Conservation (phyloP, 345 rosid species). For the Arabidopsis arenosa region DNA sequence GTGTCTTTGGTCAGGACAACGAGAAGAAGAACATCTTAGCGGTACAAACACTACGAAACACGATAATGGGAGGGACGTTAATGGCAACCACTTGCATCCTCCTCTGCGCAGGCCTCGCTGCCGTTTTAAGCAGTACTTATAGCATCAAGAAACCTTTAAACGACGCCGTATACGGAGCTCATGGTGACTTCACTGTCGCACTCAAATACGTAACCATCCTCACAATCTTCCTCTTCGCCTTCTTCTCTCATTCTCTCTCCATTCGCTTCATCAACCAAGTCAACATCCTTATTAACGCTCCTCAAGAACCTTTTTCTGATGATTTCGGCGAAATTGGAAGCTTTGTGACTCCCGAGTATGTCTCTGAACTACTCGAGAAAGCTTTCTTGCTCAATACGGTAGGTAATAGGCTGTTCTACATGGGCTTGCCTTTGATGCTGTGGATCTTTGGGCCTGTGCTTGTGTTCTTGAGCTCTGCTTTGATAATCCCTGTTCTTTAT, state of each 20-base stretch:
- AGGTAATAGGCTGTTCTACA: constrained; percentile 87
- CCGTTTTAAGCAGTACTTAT: constrained; percentile 93
- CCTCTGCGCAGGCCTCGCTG: constrained; percentile 79
- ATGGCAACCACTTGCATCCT: constrained; percentile 98
- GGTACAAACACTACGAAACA: constrained; percentile 84
- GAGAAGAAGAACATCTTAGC: constrained; percentile 95
- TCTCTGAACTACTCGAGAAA: constrained; percentile 64
- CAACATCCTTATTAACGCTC: constrained; percentile 74
- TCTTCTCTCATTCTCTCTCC: constrained; percentile 82
- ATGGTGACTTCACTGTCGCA: constrained; percentile 86
- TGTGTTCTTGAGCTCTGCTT: constrained; percentile 63
- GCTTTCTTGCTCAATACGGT: constrained; percentile 73
- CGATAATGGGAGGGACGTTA: constrained; percentile 90
- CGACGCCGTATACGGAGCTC: constrained; percentile 78
- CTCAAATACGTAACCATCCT: constrained; percentile 80
- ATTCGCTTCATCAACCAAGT: constrained; percentile 88
- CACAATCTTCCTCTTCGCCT: constrained; percentile 75
- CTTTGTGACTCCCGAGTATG: constrained; percentile 60
- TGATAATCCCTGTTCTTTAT: constrained; percentile 75
- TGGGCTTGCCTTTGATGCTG: constrained; percentile 70
- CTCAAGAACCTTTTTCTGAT: constrained; percentile 46
- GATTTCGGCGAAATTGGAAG: constrained; percentile 35
- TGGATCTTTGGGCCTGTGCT: constrained; percentile 95
- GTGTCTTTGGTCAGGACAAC: constrained; percentile 65
- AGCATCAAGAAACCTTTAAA: constrained; percentile 81